Percentiles rank a stretch among this genome's conserved stretches.
phyloP scores from a whole-genome alignment of 176 grass and related monocot species.

The Poa pratensis region DNA sequence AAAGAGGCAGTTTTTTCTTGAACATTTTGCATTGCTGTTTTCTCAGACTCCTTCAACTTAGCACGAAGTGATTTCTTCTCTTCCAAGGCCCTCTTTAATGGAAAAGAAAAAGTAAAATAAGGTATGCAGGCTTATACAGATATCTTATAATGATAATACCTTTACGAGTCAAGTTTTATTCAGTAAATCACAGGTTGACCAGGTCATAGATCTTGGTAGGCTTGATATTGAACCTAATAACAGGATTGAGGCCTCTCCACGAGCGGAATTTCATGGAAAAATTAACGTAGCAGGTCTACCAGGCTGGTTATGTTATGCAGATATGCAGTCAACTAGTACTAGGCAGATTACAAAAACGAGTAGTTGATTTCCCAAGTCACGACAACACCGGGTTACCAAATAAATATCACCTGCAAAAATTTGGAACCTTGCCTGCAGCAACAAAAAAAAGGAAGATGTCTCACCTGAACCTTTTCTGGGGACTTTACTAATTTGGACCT shows the following conservation, averaged over 20 bases:
- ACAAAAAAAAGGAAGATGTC: constrained; percentile 1
- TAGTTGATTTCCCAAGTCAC: not conserved
- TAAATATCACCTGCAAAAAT: not conserved
- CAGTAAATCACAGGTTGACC: not conserved
- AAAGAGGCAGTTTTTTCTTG: constrained; percentile 69
- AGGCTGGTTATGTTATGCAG: not conserved
- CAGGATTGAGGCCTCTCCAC: not conserved
- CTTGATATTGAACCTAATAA: not conserved
- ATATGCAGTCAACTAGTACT: not conserved
- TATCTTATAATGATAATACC: not conserved
- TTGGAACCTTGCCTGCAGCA: not conserved
- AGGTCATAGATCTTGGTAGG: not conserved
- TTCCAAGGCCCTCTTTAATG: constrained; percentile 64
- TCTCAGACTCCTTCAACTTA: constrained; percentile 69
- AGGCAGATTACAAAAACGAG: not conserved
- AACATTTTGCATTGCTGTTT: constrained; percentile 57
- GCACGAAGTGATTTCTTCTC: constrained; percentile 68
- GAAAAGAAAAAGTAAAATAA: constrained; percentile 33
- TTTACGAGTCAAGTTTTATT: not conserved
- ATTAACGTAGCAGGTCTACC: not conserved
- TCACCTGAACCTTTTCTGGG: constrained; percentile 86
- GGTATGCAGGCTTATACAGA: constrained; percentile 20
- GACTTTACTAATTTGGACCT: constrained; percentile 76
- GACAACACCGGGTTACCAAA: not conserved
- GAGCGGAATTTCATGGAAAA: not conserved